Evolutionary conservation across 352 stramenopile genomes (phyloP).

Genomic region (Globisporangium sylvaticum): DNA sequence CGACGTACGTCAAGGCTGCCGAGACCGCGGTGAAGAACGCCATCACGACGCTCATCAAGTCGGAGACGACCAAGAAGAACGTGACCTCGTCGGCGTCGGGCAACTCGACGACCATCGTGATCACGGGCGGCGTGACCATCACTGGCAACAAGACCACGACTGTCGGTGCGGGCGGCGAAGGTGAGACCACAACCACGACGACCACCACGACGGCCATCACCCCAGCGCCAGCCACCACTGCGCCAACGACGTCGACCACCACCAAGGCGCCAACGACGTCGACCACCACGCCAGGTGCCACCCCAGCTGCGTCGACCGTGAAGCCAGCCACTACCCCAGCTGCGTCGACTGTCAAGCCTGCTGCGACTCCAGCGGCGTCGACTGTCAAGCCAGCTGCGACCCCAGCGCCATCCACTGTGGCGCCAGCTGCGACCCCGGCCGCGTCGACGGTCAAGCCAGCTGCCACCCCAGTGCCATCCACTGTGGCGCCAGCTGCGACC

Average conservation of each 20-base stretch:
- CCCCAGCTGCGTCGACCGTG: neutral
- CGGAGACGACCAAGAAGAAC: slow-evolving; percentile 8
- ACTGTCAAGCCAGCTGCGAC: neutral
- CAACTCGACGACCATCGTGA: slow-evolving; percentile 10
- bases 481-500: neutral
- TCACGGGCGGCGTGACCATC: slow-evolving; percentile 11
- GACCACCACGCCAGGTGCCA: neutral
- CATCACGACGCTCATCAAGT: slow-evolving; percentile 9
- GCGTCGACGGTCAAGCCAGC: neutral
- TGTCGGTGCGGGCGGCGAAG: slow-evolving; percentile 3
- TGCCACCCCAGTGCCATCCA: neutral
- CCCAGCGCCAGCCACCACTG: slow-evolving; percentile 7
- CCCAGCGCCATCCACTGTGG: neutral
- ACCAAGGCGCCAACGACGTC: slow-evolving; percentile 6
- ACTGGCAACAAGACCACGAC: slow-evolving; percentile 17
- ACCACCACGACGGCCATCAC: slow-evolving; percentile 9
- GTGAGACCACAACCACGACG: slow-evolving; percentile 14
- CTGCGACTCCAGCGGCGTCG: slow-evolving; percentile 1
- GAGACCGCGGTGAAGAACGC: slow-evolving; percentile 18
- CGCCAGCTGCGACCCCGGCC: slow-evolving; percentile 1
- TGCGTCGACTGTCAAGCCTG: neutral
- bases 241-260: neutral
- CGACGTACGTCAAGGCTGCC: slow-evolving; percentile 25
- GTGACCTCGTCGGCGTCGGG: slow-evolving; percentile 20
- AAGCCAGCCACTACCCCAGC: slow-evolving; percentile 6